Percentiles rank a stretch among this genome's conserved stretches.
Conservation (phyloP, 129 eudicot species). For the Smallanthus sonchifolius region DNA sequence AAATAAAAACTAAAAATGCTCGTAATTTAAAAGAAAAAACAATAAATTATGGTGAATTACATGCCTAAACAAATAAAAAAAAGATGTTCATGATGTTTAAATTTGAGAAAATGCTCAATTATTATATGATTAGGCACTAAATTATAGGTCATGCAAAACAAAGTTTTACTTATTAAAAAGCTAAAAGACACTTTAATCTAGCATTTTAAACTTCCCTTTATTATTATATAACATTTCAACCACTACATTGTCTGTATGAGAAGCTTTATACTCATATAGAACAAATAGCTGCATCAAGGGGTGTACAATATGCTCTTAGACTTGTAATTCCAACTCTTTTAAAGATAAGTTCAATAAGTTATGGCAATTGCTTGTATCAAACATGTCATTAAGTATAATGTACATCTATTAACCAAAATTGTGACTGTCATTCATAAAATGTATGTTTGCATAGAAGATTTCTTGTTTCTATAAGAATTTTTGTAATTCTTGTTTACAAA, state of each 20-base stretch:
- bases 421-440: too few relatives aligned
- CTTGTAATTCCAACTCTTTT: constrained; percentile 7
- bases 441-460: too few relatives aligned
- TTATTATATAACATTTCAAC: constrained; percentile 19
- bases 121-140: constrained; percentile 14
- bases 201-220: constrained; percentile 6
- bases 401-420: too few relatives aligned
- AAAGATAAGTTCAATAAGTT: background rate
- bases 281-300: background rate
- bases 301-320: constrained; percentile 15
- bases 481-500: too few relatives aligned
- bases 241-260: constrained; percentile 16
- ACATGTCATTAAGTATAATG: background rate
- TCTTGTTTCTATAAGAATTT: too few relatives aligned
- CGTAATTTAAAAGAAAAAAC: background rate
- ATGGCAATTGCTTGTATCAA: background rate
- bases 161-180: constrained; percentile 2
- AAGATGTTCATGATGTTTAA: constrained; percentile 7
- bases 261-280: constrained; percentile 8
- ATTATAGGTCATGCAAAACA: background rate
- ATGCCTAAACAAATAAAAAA: background rate
- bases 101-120: constrained; percentile 17
- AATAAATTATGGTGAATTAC: background rate
- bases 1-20: background rate
- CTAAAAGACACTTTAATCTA: constrained; percentile 19